A percentile compares a stretch with the other conserved stretches of the same genome.
These are phyloP conservation scores for Talaromyces sp. DNA, from an alignment of 2,329 filamentous ascomycete genomes.

Conservation along the genomic window DNA sequence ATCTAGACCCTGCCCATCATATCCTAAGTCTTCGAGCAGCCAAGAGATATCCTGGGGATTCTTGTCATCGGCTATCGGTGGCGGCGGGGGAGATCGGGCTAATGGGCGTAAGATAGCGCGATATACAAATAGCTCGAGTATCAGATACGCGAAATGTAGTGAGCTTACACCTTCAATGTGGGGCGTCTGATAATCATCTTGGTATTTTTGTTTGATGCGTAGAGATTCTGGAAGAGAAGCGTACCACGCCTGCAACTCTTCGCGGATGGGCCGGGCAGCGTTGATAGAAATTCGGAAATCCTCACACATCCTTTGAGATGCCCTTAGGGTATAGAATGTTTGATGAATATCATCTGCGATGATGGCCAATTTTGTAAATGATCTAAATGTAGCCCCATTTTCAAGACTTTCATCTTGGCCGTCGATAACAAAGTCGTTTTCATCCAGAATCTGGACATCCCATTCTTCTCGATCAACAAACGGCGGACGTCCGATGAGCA, in stretches of 20 bases:
- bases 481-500: conserved; percentile 37
- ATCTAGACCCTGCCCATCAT: conserved; percentile 10
- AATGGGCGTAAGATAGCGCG: conserved; percentile 29
- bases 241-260: conserved; percentile 32
- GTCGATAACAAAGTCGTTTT: conserved; percentile 27
- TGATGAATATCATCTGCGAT: conserved; percentile 33
- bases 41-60: neutral
- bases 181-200: conserved; percentile 13
- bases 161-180: neutral
- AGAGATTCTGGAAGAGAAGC: conserved; percentile 29
- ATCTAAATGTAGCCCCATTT: conserved; percentile 26
- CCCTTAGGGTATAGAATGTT: conserved; percentile 32
- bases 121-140: conserved; percentile 35
- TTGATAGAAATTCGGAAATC: conserved; percentile 31
- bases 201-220: conserved; percentile 25
- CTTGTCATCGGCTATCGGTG: conserved; percentile 14
- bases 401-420: neutral
- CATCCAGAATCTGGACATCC: conserved; percentile 32
- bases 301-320: conserved; percentile 30
- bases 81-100: conserved; percentile 17
- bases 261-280: conserved; percentile 27
- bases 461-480: conserved; percentile 36
- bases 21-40: conserved; percentile 15
- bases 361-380: conserved; percentile 26
- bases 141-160: conserved; percentile 36